These are phyloP conservation scores for Salix purpurea DNA, from an alignment of 345 rosid genomes.

Conservation along the genomic window DNA sequence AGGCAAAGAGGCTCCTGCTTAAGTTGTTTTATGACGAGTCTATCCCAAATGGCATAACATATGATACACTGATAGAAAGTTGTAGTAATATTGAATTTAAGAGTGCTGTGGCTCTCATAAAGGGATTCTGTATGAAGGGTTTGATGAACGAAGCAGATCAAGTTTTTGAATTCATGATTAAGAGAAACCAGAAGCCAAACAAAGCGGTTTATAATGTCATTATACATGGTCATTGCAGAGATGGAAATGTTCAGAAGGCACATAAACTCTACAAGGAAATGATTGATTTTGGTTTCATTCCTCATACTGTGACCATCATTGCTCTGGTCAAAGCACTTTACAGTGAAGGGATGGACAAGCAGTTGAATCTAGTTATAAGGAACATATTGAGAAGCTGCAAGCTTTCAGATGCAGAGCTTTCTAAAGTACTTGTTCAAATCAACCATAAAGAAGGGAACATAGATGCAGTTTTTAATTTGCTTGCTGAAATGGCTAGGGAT, in stretches of 20 bases:
- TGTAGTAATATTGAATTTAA: constrained; percentile 58
- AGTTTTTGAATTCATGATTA: constrained; percentile 63
- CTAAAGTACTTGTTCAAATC: constrained; percentile 65
- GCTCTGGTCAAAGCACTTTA: constrained; percentile 64
- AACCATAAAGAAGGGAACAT: constrained; percentile 84
- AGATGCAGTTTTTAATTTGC: constrained; percentile 64
- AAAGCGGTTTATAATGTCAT: constrained; percentile 69
- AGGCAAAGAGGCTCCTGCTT: constrained; percentile 78
- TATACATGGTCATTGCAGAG: constrained; percentile 79
- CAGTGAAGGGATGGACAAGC: constrained; percentile 46
- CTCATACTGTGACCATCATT: constrained; percentile 64
- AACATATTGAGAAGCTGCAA: constrained; percentile 64
- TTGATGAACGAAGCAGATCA: constrained; percentile 80
- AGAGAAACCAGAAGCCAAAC: constrained; percentile 51
- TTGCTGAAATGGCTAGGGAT: constrained; percentile 79
- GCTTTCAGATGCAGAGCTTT: constrained; percentile 68
- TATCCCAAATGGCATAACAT: constrained; percentile 61
- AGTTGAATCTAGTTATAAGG: constrained; percentile 50
- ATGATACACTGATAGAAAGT: constrained; percentile 63
- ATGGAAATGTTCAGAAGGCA: constrained; percentile 55
- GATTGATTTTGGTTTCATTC: constrained; percentile 48
- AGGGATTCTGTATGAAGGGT: constrained; percentile 91
- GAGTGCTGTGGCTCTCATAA: constrained; percentile 62
- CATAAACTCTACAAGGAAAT: constrained; percentile 63
- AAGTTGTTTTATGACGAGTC: constrained; percentile 71